Evolutionary conservation across 139 green algal genomes (phyloP), one percentile per base, ranked within the genome.

Genomic region (Desmodesmus armatus): DNA sequence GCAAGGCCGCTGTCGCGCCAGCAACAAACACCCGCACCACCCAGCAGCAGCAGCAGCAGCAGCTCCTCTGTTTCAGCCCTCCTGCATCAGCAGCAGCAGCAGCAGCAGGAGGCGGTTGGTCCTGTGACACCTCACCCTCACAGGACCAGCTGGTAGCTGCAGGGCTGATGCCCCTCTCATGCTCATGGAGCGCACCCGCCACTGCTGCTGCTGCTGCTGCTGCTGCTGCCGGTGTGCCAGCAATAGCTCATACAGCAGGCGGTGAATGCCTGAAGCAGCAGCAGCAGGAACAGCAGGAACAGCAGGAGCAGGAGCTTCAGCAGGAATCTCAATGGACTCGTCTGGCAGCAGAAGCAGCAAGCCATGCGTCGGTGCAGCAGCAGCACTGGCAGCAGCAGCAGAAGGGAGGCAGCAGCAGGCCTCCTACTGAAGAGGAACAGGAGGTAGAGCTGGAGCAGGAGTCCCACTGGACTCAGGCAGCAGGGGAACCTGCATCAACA

Each of bases 201-300:
- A 40, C 58, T 63, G 60, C 60, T 44, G 77, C 75, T 66, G 75
- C 33, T 29, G 75, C 51, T 71, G 75, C 51, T 53, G 53, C 75
- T 53, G 67, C 67, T 35, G 23, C 27, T 11, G 11, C 27, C 5
- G 7, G 60, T 5, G 25, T 13, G 40, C 37, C 25, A 60, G 71
- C 71, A 79, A 39, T 39, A 79, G 71, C 71, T 29, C 37, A 35
- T 62, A 43, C 71, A 79, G 71, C 71, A 79, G 71, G 37, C n/a
- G n/a, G 29, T 33, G 6, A 79, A 17, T 43, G 53, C 35, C 29
- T 53, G 71, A 4, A 41, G 23, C 73, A 66, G 25, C 44, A 66
- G 43, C 29, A 80, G n/a, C 73, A 80, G 73, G 41, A 80, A 43
- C 73, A 65, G 43, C 73, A 80, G 13, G 27, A 74, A 39, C 25